Conservation (phyloP, 495 filamentous ascomycete genomes). For the Melanomma pulvis-pyrius region DNA sequence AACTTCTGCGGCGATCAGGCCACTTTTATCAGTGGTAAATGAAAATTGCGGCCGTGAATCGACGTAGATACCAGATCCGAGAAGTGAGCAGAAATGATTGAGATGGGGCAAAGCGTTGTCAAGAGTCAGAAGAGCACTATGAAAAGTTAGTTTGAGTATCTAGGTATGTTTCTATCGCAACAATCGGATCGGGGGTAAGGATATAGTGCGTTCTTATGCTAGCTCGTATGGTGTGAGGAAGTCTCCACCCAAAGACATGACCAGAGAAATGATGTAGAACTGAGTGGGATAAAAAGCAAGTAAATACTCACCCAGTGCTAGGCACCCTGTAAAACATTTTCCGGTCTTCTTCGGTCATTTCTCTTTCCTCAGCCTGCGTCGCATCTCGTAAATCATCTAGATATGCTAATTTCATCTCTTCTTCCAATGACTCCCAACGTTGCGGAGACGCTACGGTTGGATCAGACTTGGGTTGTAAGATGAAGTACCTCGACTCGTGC, state of each 20-base stretch:
- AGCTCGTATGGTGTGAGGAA: too few species aligned
- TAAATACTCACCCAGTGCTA: conserved; percentile 57
- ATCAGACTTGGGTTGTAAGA: conserved; percentile 59
- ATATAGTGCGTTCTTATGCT: too few species aligned
- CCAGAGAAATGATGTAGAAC: too few species aligned
- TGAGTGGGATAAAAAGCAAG: too few species aligned
- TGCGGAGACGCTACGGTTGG: conserved; percentile 41
- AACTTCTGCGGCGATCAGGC: conserved; percentile 58
- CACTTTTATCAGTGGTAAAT: conserved; percentile 38
- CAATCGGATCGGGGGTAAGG: not conserved
- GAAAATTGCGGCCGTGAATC: conserved; percentile 56
- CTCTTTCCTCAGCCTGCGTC: conserved; percentile 52
- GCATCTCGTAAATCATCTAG: conserved; percentile 66
- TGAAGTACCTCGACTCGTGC: conserved; percentile 67
- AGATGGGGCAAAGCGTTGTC: conserved; percentile 75
- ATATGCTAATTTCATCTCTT: conserved; percentile 72
- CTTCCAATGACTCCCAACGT: conserved; percentile 66
- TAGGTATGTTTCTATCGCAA: not conserved
- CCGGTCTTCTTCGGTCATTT: conserved; percentile 53
- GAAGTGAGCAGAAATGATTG: conserved; percentile 74
- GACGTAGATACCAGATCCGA: conserved; percentile 60
- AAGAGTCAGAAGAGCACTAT: conserved; percentile 71
- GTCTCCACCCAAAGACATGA: too few species aligned
- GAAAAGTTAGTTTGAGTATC: not conserved
- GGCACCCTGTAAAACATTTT: conserved; percentile 54